These are phyloP conservation scores for Plasmodium relictum DNA, from an alignment of 169 alveolate genomes.

Conservation along the genomic window DNA sequence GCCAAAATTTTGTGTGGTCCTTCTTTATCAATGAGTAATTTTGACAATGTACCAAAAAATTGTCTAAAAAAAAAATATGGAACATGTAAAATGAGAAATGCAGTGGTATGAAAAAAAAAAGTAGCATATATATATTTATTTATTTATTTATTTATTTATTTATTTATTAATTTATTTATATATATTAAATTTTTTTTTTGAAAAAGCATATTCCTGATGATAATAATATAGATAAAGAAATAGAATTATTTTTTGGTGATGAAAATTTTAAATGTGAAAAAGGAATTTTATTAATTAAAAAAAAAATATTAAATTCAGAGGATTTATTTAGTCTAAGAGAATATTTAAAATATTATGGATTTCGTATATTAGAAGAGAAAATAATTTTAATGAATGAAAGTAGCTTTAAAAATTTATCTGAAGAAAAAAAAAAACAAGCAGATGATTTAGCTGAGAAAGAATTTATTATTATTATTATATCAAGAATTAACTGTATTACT, in stretches of 20 bases:
- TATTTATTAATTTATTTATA: not conserved
- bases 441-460: not conserved
- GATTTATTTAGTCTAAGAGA: slow-evolving; percentile 26
- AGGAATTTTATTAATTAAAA: slow-evolving; percentile 28
- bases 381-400: not conserved
- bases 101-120: slow-evolving; percentile 47
- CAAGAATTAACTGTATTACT: slow-evolving; percentile 59
- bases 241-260: slow-evolving; percentile 49
- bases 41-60: slow-evolving; percentile 37
- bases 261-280: slow-evolving; percentile 48
- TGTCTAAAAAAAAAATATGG: slow-evolving; percentile 76
- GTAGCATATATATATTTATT: not conserved
- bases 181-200: slow-evolving; percentile 19
- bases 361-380: slow-evolving; percentile 59
- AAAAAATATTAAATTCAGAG: slow-evolving; percentile 10
- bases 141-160: not conserved
- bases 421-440: not conserved
- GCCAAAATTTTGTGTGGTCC: slow-evolving; percentile 62
- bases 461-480: slow-evolving; percentile 28
- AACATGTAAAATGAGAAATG: slow-evolving; percentile 47
- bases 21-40: slow-evolving; percentile 28
- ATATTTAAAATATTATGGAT: slow-evolving; percentile 44
- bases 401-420: not conserved
- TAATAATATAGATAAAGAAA: slow-evolving; percentile 58
- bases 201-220: slow-evolving; percentile 59